Evolutionary conservation across 306 rosid species (phyloP).

Genomic region (Cicer cuneatum): DNA sequence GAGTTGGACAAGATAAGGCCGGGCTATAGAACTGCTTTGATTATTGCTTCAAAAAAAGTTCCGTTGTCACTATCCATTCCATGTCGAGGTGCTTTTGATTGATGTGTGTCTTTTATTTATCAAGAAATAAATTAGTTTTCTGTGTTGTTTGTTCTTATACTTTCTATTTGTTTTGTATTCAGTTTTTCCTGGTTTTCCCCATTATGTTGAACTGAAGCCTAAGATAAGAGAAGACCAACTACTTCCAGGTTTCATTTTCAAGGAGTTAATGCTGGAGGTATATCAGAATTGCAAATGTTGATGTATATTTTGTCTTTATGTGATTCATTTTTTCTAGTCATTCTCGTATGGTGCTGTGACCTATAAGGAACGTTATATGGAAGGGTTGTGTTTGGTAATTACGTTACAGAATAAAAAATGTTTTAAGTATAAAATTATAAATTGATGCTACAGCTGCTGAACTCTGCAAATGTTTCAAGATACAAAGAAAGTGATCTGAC

Average conservation of each 20-base stretch:
- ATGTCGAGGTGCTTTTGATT: slow-evolving; percentile 50
- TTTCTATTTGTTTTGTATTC: neutral
- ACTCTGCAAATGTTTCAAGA: neutral
- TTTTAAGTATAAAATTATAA: neutral
- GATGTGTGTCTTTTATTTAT: slow-evolving; percentile 8
- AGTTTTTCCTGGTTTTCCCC: slow-evolving; percentile 54
- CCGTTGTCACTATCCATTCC: slow-evolving; percentile 42
- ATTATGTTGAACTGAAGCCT: slow-evolving; percentile 44
- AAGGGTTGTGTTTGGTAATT: neutral
- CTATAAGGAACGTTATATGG: neutral
- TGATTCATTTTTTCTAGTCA: neutral
- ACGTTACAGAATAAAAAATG: neutral
- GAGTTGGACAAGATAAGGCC: slow-evolving; percentile 56
- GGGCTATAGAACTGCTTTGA: slow-evolving; percentile 43
- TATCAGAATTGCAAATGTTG: neutral
- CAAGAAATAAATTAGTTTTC: slow-evolving; percentile 1
- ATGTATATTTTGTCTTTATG: slow-evolving; percentile 11
- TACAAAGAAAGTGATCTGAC: neutral
- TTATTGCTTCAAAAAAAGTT: slow-evolving; percentile 39
- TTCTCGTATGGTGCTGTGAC: slow-evolving; percentile 1
- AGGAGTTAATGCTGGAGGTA: slow-evolving; percentile 64
- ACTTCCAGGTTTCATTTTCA: slow-evolving; percentile 49
- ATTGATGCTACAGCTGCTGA: neutral
- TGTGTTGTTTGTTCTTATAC: slow-evolving; percentile 16
- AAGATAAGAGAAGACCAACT: slow-evolving; percentile 38